Evolutionary conservation across 345 rosid genomes (phyloP).

Genomic region (Stellera chamaejasme): DNA sequence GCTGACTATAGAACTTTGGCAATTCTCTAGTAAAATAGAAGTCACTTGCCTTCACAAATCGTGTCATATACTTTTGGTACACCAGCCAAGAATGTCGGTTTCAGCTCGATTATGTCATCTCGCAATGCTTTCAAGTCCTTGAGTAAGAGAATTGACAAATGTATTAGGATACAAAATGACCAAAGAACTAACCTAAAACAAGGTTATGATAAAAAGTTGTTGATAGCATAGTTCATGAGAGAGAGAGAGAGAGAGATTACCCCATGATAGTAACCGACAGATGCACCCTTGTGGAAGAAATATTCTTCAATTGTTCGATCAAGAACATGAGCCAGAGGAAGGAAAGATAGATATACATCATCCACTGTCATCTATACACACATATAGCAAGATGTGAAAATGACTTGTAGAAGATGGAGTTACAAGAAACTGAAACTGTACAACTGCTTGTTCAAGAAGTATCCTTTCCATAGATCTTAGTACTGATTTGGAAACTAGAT

Average conservation of each 20-base stretch:
- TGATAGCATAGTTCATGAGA: too few relatives aligned
- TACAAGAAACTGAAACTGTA: not conserved
- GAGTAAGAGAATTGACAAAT: slow-evolving; percentile 7
- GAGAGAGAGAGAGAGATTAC: slow-evolving; percentile 21
- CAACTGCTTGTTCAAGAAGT: not conserved
- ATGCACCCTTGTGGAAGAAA: slow-evolving; percentile 82
- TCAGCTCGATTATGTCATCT: slow-evolving; percentile 78
- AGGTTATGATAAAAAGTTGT: too few relatives aligned
- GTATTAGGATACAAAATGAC: not conserved
- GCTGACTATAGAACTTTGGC: not conserved
- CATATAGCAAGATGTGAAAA: not conserved
- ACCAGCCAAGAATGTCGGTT: slow-evolving; percentile 85
- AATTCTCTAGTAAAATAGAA: not conserved
- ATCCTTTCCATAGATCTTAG: not conserved
- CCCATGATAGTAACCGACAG: slow-evolving; percentile 95
- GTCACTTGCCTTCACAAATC: slow-evolving; percentile 65
- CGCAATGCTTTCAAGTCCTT: slow-evolving; percentile 80
- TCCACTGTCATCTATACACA: slow-evolving; percentile 64
- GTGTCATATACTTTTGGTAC: slow-evolving; percentile 92
- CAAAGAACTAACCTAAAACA: not conserved
- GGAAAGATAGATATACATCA: slow-evolving; percentile 84
- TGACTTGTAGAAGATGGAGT: slow-evolving; percentile 7
- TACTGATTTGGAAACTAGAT: not conserved
- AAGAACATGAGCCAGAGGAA: slow-evolving; percentile 90
- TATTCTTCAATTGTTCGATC: slow-evolving; percentile 86